Base-by-base conservation (phyloP, 2,329 filamentous ascomycete genomes). In the Albophoma yamanashiensis region DNA sequence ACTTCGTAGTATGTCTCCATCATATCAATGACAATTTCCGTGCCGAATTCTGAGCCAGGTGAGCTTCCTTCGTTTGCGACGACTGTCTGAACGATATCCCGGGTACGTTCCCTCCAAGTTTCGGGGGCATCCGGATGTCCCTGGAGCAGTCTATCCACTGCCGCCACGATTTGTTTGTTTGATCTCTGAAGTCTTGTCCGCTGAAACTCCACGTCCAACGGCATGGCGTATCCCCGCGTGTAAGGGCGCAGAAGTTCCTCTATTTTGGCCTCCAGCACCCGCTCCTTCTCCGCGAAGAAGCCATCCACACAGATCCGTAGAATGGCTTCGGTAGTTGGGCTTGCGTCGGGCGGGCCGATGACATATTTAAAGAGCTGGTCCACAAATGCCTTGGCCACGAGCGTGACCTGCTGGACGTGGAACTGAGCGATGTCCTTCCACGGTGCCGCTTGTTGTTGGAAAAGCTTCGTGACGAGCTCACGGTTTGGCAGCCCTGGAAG, bases 211-310 rank as follows among this genome's bases (percentile, higher is more conserved):
- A 60, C 60, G 22, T 76, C 72, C 2, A 67, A 25, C 0, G 66
- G 65, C 25, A 63, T 40, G 0, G 66, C 64, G 36, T 66, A 64
- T 0, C 58, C 58, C 3, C 22, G 22, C 14, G 22, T n/a, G n/a
- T 59, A 59, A 9, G 58, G 58, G 2, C 53, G 58, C 22, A 59
- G 55, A 22, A 60, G 45, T 53, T 53, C 53, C 6, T 60, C 74
- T 62, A 83, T 78, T 79, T 79, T 82, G 0, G 79, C 79, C 0
- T 76, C 72, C 39, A 73, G 65, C 2, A 74, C 58, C n/a, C 66
- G 65, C 45, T 73, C 65, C 7, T 63, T 64, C 0, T 53, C 56
- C 70, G 68, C 0, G 76, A 76, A 4, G 73, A 75, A 1, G 67
- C 61, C 5, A 38, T 56, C 58, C 2, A 59, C 58, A 25, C n/a